Evolutionary conservation across 768 basidiomycete genomes (phyloP).

Genomic region (Psilocybe sp.): DNA sequence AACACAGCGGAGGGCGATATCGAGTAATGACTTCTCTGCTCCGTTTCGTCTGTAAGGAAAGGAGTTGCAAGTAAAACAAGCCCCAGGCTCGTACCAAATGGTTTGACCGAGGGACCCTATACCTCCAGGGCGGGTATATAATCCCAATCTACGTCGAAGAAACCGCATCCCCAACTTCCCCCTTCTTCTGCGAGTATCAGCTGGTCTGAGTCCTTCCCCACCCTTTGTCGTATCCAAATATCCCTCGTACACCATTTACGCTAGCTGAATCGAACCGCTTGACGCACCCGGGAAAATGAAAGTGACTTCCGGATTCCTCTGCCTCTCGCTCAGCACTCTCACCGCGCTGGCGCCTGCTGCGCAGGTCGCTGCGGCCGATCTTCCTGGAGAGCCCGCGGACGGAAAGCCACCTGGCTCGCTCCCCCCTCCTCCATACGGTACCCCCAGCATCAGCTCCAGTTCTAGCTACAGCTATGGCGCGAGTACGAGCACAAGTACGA

Average conservation of each 20-base stretch:
- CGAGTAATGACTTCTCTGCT: not conserved
- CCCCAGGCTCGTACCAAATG: too few species aligned
- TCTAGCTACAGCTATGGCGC: too few species aligned
- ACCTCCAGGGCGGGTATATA: too few species aligned
- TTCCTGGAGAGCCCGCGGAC: not conserved
- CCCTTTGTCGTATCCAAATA: slow-evolving; percentile 1
- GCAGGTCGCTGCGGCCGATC: slow-evolving; percentile 9
- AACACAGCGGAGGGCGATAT: not conserved
- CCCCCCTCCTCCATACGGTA: slow-evolving; percentile 1
- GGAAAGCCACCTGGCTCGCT: not conserved
- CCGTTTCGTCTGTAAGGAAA: too few species aligned
- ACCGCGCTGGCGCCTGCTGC: slow-evolving; percentile 6
- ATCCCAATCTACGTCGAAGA: too few species aligned
- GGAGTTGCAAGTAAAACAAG: too few species aligned
- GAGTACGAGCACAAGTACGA: too few species aligned
- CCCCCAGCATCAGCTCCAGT: not conserved
- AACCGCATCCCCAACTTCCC: too few species aligned
- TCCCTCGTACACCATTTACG: not conserved
- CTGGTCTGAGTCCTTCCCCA: not conserved
- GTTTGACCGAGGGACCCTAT: too few species aligned
- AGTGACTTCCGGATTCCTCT: slow-evolving; percentile 11
- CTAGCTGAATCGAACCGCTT: not conserved
- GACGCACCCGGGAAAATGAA: slow-evolving; percentile 8
- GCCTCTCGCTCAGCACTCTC: slow-evolving; percentile 15
- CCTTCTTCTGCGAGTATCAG: too few species aligned